Evolutionary conservation across 1,284 basidiomycete genomes (phyloP), one percentile per base, ranked within the genome.

Genomic region (Malassezia psittaci): DNA sequence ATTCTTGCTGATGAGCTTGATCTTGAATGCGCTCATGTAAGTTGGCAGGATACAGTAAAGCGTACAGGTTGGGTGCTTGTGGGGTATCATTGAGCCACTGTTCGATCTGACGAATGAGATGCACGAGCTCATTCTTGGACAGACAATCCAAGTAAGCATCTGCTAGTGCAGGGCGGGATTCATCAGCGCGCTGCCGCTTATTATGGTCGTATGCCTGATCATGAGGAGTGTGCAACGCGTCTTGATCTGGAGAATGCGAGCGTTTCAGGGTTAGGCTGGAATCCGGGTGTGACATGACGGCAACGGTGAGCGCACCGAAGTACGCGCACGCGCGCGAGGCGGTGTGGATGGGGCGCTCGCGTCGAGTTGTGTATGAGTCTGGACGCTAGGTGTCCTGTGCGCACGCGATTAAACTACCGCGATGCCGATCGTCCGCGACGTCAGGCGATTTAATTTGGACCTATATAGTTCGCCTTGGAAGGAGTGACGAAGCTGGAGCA

Each of bases 391-490:
- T 55, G 48, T 50, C 39, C 49, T 49, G 54, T 56, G 54, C 54
- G 54, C 54, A 51, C 54, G 49, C 48, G 54, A 29, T 37, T 13
- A 32, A 16, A 32, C 36, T 36, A 34, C 45, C 24, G 42, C 21
- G 33, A 29, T 33, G 47, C 53, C 42, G 48, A 45, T 50, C 35
- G 33, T 50, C 18, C 47, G 29, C 41, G 41, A 16, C 16, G 48
- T 49, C 48, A 39, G 48, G 48, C 21, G 49, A 43, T 36, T 48
- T 44, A 51, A 16, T 47, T 35, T 51, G 49, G 40, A 57, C 49
- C 54, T 57, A 43, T 57, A 57, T 24, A 57, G 54, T 57, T 57
- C 54, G 54, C 42, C 52, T 36, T 42, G 43, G 44, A 41, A 39
- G 44, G 11, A 16, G 42, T 40, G 38, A 29, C 16, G 45, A 35